Percentiles rank a stretch among this genome's conserved stretches.
These are phyloP conservation scores for Arthroderma sp. DNA, from an alignment of 2,329 filamentous ascomycete species.

Conservation along the genomic window DNA sequence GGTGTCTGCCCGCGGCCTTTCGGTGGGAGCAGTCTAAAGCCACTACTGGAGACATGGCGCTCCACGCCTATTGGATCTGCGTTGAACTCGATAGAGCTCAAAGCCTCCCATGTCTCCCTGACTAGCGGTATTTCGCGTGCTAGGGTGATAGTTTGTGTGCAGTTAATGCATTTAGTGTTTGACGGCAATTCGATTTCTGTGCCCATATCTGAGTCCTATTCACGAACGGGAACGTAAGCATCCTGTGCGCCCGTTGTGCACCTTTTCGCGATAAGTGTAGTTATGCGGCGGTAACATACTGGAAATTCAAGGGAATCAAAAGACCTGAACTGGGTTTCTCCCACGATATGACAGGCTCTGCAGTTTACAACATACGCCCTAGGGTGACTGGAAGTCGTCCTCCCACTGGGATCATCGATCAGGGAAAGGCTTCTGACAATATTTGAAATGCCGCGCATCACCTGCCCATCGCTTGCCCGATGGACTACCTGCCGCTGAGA, in stretches of 20 bases:
- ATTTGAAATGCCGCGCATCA: conserved; percentile 24
- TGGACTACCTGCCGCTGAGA: conserved; percentile 24
- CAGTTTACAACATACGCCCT: conserved; percentile 28
- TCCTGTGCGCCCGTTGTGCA: too few relatives aligned
- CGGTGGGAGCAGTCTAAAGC: conserved; percentile 21
- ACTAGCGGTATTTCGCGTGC: conserved; percentile 26
- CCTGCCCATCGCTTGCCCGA: conserved; percentile 29
- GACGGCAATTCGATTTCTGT: conserved; percentile 10
- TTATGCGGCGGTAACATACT: conserved; percentile 12
- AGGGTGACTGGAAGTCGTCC: conserved; percentile 17
- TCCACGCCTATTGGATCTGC: conserved; percentile 28
- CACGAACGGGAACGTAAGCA: neutral
- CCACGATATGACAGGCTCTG: conserved; percentile 23
- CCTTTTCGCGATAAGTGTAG: too few relatives aligned
- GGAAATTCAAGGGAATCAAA: conserved; percentile 17
- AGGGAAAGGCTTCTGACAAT: conserved; percentile 23
- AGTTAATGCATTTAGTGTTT: conserved; percentile 22
- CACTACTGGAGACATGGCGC: conserved; percentile 19
- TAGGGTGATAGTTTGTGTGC: conserved; percentile 21
- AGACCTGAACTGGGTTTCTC: conserved; percentile 22
- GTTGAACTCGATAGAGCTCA: conserved; percentile 25
- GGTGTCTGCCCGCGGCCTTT: conserved; percentile 13
- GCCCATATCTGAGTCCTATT: conserved; percentile 6
- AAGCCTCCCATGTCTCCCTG: conserved; percentile 24
- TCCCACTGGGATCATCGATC: conserved; percentile 24